Conservation (phyloP, 371 early-diverging fungal genomes). For the Rhizopus delemar region DNA sequence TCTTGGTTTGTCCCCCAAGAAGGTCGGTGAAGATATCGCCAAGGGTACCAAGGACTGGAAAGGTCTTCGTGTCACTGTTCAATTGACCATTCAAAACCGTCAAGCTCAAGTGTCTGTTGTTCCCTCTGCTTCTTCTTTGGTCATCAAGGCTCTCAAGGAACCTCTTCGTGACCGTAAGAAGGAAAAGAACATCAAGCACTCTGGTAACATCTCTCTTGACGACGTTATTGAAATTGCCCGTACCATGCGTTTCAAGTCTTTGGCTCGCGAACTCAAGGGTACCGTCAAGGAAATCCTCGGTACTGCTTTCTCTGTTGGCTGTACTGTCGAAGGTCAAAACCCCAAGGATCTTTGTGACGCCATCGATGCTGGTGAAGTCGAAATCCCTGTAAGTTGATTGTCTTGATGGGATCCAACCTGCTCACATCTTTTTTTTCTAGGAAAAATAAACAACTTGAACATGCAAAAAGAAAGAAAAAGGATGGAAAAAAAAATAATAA, state of each 20-base stretch:
- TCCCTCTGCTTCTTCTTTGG: slow-evolving; percentile 96
- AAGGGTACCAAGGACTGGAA: slow-evolving; percentile 99
- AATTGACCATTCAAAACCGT: slow-evolving; percentile 99
- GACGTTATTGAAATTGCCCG: slow-evolving; percentile 97
- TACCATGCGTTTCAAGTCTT: slow-evolving; percentile 92
- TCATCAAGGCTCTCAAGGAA: slow-evolving; percentile 99
- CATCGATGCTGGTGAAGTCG: slow-evolving; percentile 79
- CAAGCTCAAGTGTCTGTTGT: slow-evolving; percentile 98
- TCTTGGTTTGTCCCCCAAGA: slow-evolving; percentile 99
- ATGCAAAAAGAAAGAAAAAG: slow-evolving; percentile 27
- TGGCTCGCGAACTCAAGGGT: slow-evolving; percentile 85
- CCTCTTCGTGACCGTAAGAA: slow-evolving; percentile 99
- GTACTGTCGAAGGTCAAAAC: slow-evolving; percentile 70
- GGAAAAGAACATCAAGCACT: slow-evolving; percentile 99
- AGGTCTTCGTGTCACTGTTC: slow-evolving; percentile 98
- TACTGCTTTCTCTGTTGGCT: slow-evolving; percentile 92
- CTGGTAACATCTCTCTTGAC: slow-evolving; percentile 87
- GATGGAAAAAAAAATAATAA: background rate
- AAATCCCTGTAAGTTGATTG: slow-evolving; percentile 73
- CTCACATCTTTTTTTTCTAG: slow-evolving; percentile 78
- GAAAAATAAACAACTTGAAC: slow-evolving; percentile 50
- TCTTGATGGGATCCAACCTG: too few species aligned
- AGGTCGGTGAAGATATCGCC: slow-evolving; percentile 99
- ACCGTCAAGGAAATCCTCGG: slow-evolving; percentile 99
- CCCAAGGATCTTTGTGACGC: slow-evolving; percentile 49